A percentile compares a stretch with the other conserved stretches of the same genome.
Evolutionary conservation across 1,139 yeast genomes (phyloP).

Genomic region (Lodderomyces parapsilosis): DNA sequence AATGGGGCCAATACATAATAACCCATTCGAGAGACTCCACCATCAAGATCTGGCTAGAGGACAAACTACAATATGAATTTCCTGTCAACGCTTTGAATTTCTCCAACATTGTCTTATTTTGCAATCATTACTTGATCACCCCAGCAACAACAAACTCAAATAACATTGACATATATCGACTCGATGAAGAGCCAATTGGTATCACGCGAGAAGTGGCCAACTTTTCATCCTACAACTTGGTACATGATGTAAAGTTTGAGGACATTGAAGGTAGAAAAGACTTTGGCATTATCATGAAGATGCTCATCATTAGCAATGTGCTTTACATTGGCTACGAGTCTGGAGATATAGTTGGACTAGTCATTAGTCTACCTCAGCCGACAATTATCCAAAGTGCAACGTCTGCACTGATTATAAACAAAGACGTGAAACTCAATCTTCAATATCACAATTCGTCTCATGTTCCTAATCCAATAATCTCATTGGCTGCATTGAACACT

Average conservation of each 20-base stretch:
- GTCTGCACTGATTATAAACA: slow-evolving; percentile 21
- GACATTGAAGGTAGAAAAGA: slow-evolving; percentile 25
- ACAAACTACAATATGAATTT: slow-evolving; percentile 11
- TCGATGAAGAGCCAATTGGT: slow-evolving; percentile 15
- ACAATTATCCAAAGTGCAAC: background rate
- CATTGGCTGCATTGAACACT: slow-evolving; percentile 24
- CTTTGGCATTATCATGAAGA: slow-evolving; percentile 57
- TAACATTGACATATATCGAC: slow-evolving; percentile 49
- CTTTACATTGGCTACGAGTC: slow-evolving; percentile 57
- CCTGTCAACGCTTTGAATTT: slow-evolving; percentile 61
- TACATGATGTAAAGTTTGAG: slow-evolving; percentile 10
- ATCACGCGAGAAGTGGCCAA: slow-evolving; percentile 29
- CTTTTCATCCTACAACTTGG: slow-evolving; percentile 21
- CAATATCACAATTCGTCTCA: slow-evolving; percentile 30
- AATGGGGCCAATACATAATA: slow-evolving; percentile 35
- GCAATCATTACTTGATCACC: slow-evolving; percentile 34
- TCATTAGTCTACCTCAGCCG: slow-evolving; percentile 16
- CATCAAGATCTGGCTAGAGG: slow-evolving; percentile 45
- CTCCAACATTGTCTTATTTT: slow-evolving; percentile 44
- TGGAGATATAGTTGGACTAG: slow-evolving; percentile 46
- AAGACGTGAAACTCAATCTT: slow-evolving; percentile 19
- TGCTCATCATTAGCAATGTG: slow-evolving; percentile 29
- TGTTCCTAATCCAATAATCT: slow-evolving; percentile 52
- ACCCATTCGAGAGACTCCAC: slow-evolving; percentile 58
- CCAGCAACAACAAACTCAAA: slow-evolving; percentile 57